Conservation (phyloP, 805 yeast genomes). For the Starmerella kuoi region DNA sequence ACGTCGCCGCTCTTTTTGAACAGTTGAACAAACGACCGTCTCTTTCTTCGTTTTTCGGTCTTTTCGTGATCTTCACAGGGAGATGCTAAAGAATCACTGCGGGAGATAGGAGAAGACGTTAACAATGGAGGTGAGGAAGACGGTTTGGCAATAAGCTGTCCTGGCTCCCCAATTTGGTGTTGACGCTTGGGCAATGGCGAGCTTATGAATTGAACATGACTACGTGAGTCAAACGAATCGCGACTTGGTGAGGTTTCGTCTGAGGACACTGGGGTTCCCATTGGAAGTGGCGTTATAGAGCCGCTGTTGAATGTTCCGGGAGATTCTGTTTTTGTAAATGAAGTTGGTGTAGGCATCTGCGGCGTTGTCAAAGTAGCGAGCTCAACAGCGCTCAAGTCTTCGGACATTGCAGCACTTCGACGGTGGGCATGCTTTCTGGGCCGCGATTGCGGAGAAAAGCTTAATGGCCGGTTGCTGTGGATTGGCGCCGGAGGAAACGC, state of each 20-base stretch:
- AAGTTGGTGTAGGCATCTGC: constrained; percentile 1
- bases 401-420: constrained; percentile 25
- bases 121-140: neutral
- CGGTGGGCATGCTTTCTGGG: constrained; percentile 22
- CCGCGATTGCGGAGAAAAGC: constrained; percentile 17
- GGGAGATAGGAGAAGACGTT: neutral
- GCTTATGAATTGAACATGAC: constrained; percentile 3
- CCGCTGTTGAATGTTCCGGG: neutral
- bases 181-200: constrained; percentile 6
- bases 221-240: neutral
- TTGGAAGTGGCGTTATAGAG: neutral
- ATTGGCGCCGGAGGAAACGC: constrained; percentile 3
- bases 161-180: constrained; percentile 14
- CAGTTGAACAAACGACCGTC: constrained; percentile 20
- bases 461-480: constrained; percentile 9
- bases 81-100: too few relatives aligned
- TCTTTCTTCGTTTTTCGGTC: constrained; percentile 10
- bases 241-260: neutral
- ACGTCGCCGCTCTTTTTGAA: constrained; percentile 3
- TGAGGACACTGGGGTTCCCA: neutral
- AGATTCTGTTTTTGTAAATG: neutral
- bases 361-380: constrained; percentile 12
- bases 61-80: neutral
- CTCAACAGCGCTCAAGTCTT: constrained; percentile 20
- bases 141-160: constrained; percentile 6